These are phyloP conservation scores for Tricholoma saponaceum DNA, from an alignment of 768 basidiomycete species.

Conservation along the genomic window DNA sequence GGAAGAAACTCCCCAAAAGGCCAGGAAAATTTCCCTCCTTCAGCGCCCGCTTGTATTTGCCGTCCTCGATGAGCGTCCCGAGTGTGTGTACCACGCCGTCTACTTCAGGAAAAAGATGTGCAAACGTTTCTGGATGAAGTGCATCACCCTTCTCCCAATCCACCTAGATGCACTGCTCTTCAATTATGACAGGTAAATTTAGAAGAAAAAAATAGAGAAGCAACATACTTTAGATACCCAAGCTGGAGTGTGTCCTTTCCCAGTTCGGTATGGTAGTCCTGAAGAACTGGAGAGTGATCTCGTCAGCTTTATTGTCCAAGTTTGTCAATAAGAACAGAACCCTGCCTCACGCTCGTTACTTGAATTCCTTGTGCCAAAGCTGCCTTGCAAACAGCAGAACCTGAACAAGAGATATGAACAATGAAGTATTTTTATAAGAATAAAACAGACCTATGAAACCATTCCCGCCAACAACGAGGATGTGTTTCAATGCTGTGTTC, in stretches of 20 bases:
- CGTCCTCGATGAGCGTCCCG: constrained; percentile 82
- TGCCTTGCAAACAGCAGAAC: constrained; percentile 89
- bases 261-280: constrained; percentile 78
- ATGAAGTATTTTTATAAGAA: background rate
- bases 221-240: constrained; percentile 73
- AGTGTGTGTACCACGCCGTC: constrained; percentile 91
- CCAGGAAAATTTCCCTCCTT: constrained; percentile 52
- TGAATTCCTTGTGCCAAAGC: constrained; percentile 80
- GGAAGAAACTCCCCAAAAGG: constrained; percentile 42
- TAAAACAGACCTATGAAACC: constrained; percentile 81
- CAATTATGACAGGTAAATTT: constrained; percentile 4
- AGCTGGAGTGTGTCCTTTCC: constrained; percentile 85
- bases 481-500: constrained; percentile 41
- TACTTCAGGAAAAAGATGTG: constrained; percentile 57
- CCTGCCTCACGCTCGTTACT: constrained; percentile 86
- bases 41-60: constrained; percentile 74
- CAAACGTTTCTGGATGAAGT: constrained; percentile 70
- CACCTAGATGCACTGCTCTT: constrained; percentile 46
- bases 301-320: background rate
- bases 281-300: constrained; percentile 55
- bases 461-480: constrained; percentile 98
- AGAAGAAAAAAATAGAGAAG: constrained; percentile 6
- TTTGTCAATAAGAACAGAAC: background rate
- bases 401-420: constrained; percentile 34
- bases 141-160: constrained; percentile 87